Base-by-base conservation (phyloP, 257 asterid genomes). In the Coffea eugenioides region DNA sequence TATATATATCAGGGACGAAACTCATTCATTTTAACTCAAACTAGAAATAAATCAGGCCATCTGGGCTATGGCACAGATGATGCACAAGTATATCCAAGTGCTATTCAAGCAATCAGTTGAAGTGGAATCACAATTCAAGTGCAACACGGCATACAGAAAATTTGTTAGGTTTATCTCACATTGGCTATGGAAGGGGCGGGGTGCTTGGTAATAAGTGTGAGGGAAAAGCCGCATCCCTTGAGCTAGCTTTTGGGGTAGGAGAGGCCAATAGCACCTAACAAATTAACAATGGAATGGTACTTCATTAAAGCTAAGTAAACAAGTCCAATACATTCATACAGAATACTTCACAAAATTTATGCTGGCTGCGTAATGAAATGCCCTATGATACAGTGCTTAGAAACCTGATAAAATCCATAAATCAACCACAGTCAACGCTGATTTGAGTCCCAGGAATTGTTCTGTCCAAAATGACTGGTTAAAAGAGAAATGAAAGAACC, bases 21-120 rank as follows among this genome's bases (percentile, higher is more conserved):
- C 0, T 11, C 2, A 7, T 68, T 56, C 69, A 69, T 74, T 25
- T 9, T 71, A 77, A 71, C 8, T 49, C 45, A 12, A 62, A 39
- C 64, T 65, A 79, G 67, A 52, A 66, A 67, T 71, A 73, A 25
- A 73, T 70, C 18, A 48, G 59, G 70, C 27, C 45, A 51, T 8
- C 13, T 31, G 51, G 48, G 25, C 69, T 49, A 70, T 64, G 72
- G 71, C 25, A 43, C 12, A 4, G 10, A 10, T 14, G 14, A 16
- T 51, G 67, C 31, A 52, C 31, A 49, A 73, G 18, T 31, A 57
- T 20, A 23, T 61, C 36, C 9, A 71, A 25, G 16, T 8, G 8
- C 10, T 3, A 70, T 10, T 15, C 18, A 1, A 70, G 43, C 51
- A 27, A 57, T 49, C 67, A 77, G 46, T 18, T 46, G 0, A 20